Evolutionary conservation across 148 eudicot species (phyloP), one percentile per base, ranked within the genome.

Genomic region (Chenopodium formosanum): DNA sequence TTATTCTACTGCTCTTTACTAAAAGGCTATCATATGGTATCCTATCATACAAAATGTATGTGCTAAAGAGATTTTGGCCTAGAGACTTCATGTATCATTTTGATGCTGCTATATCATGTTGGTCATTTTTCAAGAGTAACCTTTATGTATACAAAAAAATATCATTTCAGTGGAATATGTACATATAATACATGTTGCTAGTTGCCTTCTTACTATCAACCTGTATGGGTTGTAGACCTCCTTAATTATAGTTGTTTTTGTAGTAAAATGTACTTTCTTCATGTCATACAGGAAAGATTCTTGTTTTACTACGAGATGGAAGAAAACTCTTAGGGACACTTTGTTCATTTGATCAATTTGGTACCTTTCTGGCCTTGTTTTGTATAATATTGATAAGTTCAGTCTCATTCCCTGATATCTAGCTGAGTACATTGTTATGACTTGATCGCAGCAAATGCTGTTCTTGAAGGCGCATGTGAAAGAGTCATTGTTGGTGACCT

Each of bases 311-410:
- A 46, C 86, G 98, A 82, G 99, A 97, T 90, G 99, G 99, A 32
- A 91, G 98, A 78, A 97, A 97, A 85, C 92, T 97, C 47, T 75
- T 94, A 80, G 99, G 99, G 82, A 93, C 86, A 83, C 99, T 97
- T 70, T 96, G 98, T 58, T 97, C 99, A 67, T 97, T 97, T 87
- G 99, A 97, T 83, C 99, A 97, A 87, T 97, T 94, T 79, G 99
- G 99, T 97, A 94, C 56, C 29, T 68, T 46, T 81, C 74, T 67
- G 16, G 69, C 73, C n/a, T 22, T 2, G 4, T 73, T 20, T 63
- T 56, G 27, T 82, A 40, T 63, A 76, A 78, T 53, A 70, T 7
- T 58, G 3, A 48, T 46, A 25, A 68, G n/a, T 34, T 73, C 1
- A 40, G 47, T 31, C 48, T 52, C 56, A 86, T 64, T 90, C 46